Base-by-base conservation (phyloP, 352 stramenopile species). In the Thraustotheca clavata region DNA sequence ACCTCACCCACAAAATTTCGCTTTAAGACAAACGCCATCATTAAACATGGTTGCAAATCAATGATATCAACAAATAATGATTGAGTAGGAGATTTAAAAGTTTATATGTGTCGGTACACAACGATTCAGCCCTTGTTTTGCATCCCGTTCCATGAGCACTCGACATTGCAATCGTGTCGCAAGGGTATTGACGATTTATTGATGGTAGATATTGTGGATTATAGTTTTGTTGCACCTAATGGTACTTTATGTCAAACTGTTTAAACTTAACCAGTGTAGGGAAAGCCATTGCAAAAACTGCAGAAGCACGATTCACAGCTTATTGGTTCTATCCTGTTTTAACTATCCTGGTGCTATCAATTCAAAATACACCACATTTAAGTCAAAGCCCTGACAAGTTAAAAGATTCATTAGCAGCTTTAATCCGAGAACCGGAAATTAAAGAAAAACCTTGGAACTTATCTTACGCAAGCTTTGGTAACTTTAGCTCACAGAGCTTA, bases 371-470 rank as follows among this genome's bases (percentile, higher is more conserved):
- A 1, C 26, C 31, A 4, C 34, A 50, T 4, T 47, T 47, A 24
- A 27, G 39, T 4, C 39, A 47, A 24, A 47, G 39, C 39, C 39
- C 39, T 2, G 39, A 47, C 39, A 24, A n/a, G 4, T 24, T 47
- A 4, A n/a, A 24, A n/a, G 39, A 47, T 24, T n/a, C 39, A 47
- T 24, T 47, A n/a, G 39, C 47, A 54, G 47, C 47, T 29, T 14
- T 20, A 34, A 4, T 5, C 49, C 1, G 29, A 1, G 20, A 4
- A 39, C 32, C 35, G 0, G 12, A 3, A 4, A 35, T 39, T 2
- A 50, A 49, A 49, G 35, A 62, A 62, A 48, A 50, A 41, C 55
- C 55, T 18, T 62, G 55, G 55, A 62, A 62, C 34, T 50, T 62
- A 29, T 62, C 55, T 3, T 62, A 62, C 34, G 33, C 34, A 16